phyloP scores from a whole-genome alignment of 129 eudicot genomes.

The Solidago caesia region DNA sequence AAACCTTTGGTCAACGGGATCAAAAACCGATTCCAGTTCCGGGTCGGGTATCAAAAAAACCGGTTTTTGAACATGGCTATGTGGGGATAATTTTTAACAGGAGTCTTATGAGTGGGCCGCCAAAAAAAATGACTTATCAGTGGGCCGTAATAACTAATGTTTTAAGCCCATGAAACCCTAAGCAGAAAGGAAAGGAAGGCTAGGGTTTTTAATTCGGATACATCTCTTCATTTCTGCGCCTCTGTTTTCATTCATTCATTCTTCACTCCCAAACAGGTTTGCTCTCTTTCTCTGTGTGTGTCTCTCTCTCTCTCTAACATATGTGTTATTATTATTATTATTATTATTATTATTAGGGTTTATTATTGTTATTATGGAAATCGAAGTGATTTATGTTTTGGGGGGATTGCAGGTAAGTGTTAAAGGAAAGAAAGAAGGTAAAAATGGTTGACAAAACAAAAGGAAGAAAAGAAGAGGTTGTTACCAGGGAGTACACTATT shows the following conservation, averaged over 20 bases:
- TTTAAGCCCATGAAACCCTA: slow-evolving; percentile 37
- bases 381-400: neutral
- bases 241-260: slow-evolving; percentile 15
- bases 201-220: slow-evolving; percentile 22
- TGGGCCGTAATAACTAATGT: neutral
- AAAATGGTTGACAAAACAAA: slow-evolving; percentile 65
- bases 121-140: too few species aligned
- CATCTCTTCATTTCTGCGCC: slow-evolving; percentile 23
- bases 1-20: too few species aligned
- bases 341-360: neutral
- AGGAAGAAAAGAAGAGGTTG: slow-evolving; percentile 73
- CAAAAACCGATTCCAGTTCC: too few species aligned
- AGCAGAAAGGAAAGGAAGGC: too few species aligned
- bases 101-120: too few species aligned
- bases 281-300: neutral
- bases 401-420: neutral
- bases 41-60: too few species aligned
- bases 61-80: too few species aligned
- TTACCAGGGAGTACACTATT: slow-evolving; percentile 73
- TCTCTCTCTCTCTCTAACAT: neutral
- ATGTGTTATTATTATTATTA: neutral
- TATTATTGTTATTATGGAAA: neutral
- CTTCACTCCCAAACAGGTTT: slow-evolving; percentile 32
- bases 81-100: too few species aligned
- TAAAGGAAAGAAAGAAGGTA: slow-evolving; percentile 16